These are phyloP conservation scores for Myriangium duriaei DNA, from an alignment of 2,329 filamentous ascomycete species.

Conservation along the genomic window DNA sequence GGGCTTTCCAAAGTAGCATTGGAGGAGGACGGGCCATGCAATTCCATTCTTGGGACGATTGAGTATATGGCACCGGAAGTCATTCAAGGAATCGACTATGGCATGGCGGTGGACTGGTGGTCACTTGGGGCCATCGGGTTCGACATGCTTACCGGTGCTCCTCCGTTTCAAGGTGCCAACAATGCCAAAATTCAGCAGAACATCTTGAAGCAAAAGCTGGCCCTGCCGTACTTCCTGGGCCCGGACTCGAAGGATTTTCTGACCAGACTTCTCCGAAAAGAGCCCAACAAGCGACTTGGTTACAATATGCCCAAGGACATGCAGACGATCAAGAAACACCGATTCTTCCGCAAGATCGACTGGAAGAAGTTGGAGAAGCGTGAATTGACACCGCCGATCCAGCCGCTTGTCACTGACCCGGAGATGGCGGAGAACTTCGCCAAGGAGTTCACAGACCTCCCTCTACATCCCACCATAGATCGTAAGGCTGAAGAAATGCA, in stretches of 20 bases:
- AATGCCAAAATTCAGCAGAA: slow-evolving; percentile 92
- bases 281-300: slow-evolving; percentile 80
- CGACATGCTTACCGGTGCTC: slow-evolving; percentile 83
- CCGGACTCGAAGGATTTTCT: slow-evolving; percentile 90
- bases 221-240: slow-evolving; percentile 79
- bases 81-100: slow-evolving; percentile 75
- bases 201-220: slow-evolving; percentile 84
- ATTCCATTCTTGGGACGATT: slow-evolving; percentile 84
- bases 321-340: slow-evolving; percentile 72
- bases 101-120: slow-evolving; percentile 97
- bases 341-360: slow-evolving; percentile 95
- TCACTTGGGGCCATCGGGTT: slow-evolving; percentile 85
- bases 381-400: slow-evolving; percentile 78
- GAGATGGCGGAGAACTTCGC: slow-evolving; percentile 95
- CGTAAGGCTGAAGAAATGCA: slow-evolving; percentile 13
- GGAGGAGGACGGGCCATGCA: slow-evolving; percentile 59
- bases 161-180: slow-evolving; percentile 83
- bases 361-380: slow-evolving; percentile 77
- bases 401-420: slow-evolving; percentile 87
- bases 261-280: slow-evolving; percentile 78
- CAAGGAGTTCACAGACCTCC: slow-evolving; percentile 76
- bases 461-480: slow-evolving; percentile 58
- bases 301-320: slow-evolving; percentile 83
- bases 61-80: slow-evolving; percentile 99
- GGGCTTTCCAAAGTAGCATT: slow-evolving; percentile 89